phyloP scores from a whole-genome alignment of 2,329 filamentous ascomycete genomes.

The Magnaporthiopsis incrustans region DNA sequence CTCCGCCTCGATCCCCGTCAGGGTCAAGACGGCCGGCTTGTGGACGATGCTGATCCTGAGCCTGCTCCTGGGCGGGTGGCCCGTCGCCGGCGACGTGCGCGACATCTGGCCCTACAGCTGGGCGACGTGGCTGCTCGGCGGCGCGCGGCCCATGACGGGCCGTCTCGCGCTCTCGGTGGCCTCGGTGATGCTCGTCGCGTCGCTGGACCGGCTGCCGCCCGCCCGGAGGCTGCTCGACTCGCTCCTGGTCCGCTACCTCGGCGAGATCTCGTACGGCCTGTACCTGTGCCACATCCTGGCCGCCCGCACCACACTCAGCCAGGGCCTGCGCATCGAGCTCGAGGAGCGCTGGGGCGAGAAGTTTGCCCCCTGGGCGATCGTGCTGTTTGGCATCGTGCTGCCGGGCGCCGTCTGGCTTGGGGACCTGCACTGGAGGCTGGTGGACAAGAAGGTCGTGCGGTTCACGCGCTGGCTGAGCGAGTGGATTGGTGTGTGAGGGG shows the following conservation, averaged over 20 bases:
- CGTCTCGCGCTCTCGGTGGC: not conserved
- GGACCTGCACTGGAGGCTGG: constrained; percentile 2
- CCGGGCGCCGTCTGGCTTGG: not conserved
- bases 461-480: not conserved
- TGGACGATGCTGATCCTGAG: not conserved
- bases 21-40: not conserved
- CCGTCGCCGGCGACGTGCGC: not conserved
- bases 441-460: not conserved
- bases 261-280: constrained; percentile 2
- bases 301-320: not conserved
- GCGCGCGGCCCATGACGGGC: too few relatives aligned
- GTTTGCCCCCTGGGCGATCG: not conserved
- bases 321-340: not conserved
- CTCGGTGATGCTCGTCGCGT: not conserved
- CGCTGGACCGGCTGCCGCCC: not conserved
- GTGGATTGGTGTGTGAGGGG: not conserved
- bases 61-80: not conserved
- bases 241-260: not conserved
- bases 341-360: not conserved
- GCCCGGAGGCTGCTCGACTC: not conserved
- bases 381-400: not conserved
- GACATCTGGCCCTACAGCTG: not conserved
- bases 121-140: not conserved
- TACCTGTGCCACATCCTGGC: not conserved
- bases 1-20: too few relatives aligned